Base-by-base conservation (phyloP, 1,284 basidiomycete species). In the Neonothopanus nambi region DNA sequence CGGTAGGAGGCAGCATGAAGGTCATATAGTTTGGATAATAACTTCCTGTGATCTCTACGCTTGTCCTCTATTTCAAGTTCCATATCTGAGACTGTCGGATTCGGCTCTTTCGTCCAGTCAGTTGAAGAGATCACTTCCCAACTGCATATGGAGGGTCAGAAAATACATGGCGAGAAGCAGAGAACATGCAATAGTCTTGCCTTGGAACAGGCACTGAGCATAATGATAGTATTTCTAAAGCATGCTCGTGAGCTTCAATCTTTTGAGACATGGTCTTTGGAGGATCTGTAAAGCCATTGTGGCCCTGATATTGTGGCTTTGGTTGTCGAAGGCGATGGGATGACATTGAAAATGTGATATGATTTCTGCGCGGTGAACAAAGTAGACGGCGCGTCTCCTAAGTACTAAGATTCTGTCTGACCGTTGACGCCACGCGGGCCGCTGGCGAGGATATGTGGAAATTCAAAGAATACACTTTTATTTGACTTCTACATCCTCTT, bases 11-110 rank as follows among this genome's bases (percentile, higher is more conserved):
- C 17, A n/a, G 51, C 36, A 33, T 53, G 40, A 24, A 53, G 15
- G 35, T 53, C 51, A 17, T 53, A 53, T 33, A 53, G n/a, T 20
- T 42, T 48, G 13, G 51, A 46, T 20, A 53, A 38, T 6, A 53
- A 17, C 4, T 6, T 15, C 9, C 13, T 39, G 11, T 53, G 51
- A 8, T 38, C 28, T 24, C 23, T 21, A 13, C 36, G 33, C 12
- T 39, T 13, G 5, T 53, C 45, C 8, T 47, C 44, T 7, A 53
- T 53, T 26, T 53, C 38, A 20, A 33, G 23, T 37, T 48, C 39
- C 5, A 53, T 18, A 35, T 24, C 30, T 9, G 20, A 23, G 5
- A 23, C 26, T 24, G 51, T 53, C 44, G 3, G 37, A 37, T 41
- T 35, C 26, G 18, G 40, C 30, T 40, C 9, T 41, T 42, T 50